Conservation (phyloP, 257 asterid species). For the Ehretia macrophylla region DNA sequence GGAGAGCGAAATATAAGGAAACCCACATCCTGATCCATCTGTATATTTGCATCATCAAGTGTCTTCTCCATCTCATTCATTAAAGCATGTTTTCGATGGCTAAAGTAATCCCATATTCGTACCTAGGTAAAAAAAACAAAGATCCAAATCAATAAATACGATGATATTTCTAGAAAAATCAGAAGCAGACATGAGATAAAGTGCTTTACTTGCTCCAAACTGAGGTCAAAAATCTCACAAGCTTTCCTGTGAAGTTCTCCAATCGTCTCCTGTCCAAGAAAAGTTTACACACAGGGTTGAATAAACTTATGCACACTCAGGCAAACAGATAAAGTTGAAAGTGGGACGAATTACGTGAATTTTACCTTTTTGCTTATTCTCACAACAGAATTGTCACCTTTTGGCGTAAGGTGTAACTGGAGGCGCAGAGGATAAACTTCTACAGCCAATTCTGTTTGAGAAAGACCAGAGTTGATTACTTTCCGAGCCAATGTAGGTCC, state of each 20-base stretch:
- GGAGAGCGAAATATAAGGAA: constrained; percentile 22
- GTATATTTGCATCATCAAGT: constrained; percentile 94
- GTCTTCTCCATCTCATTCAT: constrained; percentile 95
- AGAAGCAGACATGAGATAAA: constrained; percentile 16
- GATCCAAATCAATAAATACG: constrained; percentile 5
- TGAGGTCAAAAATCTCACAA: constrained; percentile 75
- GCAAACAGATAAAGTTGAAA: constrained; percentile 4
- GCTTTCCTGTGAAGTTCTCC: constrained; percentile 88
- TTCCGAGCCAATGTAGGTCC: constrained; percentile 89
- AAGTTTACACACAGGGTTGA: constrained; percentile 2
- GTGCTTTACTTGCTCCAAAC: constrained; percentile 63
- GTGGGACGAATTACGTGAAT: neutral
- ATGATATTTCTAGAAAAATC: constrained; percentile 2
- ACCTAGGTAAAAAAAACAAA: constrained; percentile 42
- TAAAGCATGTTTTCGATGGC: constrained; percentile 82
- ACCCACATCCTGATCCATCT: constrained; percentile 99
- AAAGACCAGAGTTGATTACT: constrained; percentile 86
- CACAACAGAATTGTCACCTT: constrained; percentile 66
- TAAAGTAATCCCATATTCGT: constrained; percentile 83
- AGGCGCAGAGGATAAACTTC: constrained; percentile 97
- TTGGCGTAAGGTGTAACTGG: constrained; percentile 90
- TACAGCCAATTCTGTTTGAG: constrained; percentile 91
- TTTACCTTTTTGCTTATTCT: constrained; percentile 96
- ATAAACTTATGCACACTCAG: constrained; percentile 6
- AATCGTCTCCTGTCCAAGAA: constrained; percentile 71